phyloP scores from a whole-genome alignment of 2,329 filamentous ascomycete species.

The Fusarium sp. region DNA sequence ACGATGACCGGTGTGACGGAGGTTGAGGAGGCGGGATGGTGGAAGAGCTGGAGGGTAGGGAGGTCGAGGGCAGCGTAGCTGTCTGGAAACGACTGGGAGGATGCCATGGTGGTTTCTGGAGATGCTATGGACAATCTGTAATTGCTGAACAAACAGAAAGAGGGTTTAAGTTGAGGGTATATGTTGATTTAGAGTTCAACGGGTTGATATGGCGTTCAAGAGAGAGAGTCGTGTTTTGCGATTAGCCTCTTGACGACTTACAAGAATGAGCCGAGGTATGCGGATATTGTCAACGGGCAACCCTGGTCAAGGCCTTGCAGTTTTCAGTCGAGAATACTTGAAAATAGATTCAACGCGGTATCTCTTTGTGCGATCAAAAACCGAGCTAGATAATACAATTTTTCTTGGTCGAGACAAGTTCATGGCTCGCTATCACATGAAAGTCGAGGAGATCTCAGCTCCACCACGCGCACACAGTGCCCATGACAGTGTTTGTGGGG shows the following conservation, averaged over 20 bases:
- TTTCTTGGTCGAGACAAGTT: neutral
- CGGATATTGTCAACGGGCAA: neutral
- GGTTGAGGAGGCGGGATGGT: slow-evolving; percentile 61
- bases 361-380: neutral
- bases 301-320: neutral
- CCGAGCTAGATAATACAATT: neutral
- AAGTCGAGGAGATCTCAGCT: neutral
- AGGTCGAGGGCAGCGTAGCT: slow-evolving; percentile 56
- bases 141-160: neutral
- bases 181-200: slow-evolving; percentile 24
- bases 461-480: neutral
- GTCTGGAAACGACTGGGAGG: slow-evolving; percentile 39
- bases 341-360: neutral
- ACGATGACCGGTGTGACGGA: slow-evolving; percentile 70
- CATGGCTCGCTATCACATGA: slow-evolving; percentile 16
- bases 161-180: neutral
- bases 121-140: neutral
- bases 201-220: neutral
- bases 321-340: neutral
- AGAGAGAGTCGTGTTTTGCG: slow-evolving; percentile 8
- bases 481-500: neutral
- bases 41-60: slow-evolving; percentile 58
- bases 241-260: slow-evolving; percentile 20
- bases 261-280: slow-evolving; percentile 21
- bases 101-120: slow-evolving; percentile 34